phyloP scores from a whole-genome alignment of 805 yeast species.

The Scheffersomyces coipomensis region DNA sequence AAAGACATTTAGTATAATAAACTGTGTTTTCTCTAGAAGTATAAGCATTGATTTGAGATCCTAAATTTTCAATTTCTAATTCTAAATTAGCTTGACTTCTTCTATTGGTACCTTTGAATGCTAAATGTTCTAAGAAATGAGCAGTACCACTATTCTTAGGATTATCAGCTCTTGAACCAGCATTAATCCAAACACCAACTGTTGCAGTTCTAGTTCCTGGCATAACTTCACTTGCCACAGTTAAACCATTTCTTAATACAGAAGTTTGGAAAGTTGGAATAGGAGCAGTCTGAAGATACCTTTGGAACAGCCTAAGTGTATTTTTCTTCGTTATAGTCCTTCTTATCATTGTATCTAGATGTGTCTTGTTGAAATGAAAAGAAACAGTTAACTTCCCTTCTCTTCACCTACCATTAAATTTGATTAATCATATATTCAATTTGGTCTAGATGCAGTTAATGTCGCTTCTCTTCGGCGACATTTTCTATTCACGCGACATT shows the following conservation, averaged over 20 bases:
- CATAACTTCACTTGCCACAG: constrained; percentile 86
- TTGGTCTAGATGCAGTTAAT: too few species aligned
- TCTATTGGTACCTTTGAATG: constrained; percentile 88
- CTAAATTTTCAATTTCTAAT: constrained; percentile 91
- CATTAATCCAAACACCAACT: constrained; percentile 97
- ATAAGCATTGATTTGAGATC: constrained; percentile 97
- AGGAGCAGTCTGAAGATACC: constrained; percentile 4
- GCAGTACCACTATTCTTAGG: constrained; percentile 90
- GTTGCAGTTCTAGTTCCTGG: constrained; percentile 94
- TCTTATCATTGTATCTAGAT: background rate
- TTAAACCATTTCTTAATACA: constrained; percentile 82
- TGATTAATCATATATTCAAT: too few species aligned
- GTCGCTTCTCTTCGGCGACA: too few species aligned
- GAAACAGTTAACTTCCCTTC: too few species aligned
- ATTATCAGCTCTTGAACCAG: constrained; percentile 96
- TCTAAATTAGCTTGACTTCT: constrained; percentile 84
- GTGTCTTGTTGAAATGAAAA: too few species aligned
- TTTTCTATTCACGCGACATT: too few species aligned
- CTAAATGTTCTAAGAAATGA: constrained; percentile 93
- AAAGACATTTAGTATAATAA: constrained; percentile 86
- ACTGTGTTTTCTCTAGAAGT: constrained; percentile 98
- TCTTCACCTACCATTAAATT: too few species aligned
- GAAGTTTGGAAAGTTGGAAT: constrained; percentile 52
- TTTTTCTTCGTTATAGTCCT: background rate
- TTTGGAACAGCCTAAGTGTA: background rate